A percentile compares a stretch with the other conserved stretches of the same genome.
Evolutionary conservation across 2,329 filamentous ascomycete species (phyloP).

Genomic region (Coniella vitis): DNA sequence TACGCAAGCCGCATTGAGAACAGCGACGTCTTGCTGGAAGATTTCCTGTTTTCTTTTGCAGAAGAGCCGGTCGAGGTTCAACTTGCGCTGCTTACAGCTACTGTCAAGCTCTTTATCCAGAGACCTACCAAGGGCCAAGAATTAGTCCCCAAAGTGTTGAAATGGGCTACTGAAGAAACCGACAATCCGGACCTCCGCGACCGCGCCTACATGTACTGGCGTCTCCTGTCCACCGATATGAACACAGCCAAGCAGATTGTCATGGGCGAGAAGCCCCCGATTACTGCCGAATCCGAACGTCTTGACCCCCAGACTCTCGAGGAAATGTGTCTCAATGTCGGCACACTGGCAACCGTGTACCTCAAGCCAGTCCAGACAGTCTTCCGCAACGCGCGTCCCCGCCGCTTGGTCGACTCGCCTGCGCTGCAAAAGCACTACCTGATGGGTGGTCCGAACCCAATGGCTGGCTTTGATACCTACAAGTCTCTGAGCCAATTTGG

Average conservation of each 20-base stretch:
- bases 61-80: conserved; percentile 96
- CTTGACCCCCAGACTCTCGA: conserved; percentile 86
- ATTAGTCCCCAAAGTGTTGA: conserved; percentile 87
- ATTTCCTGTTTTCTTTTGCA: conserved; percentile 88
- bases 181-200: conserved; percentile 96
- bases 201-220: conserved; percentile 99
- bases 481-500: conserved; percentile 56
- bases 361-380: conserved; percentile 96
- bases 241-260: conserved; percentile 79
- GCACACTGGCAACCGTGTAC: conserved; percentile 93
- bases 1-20: conserved; percentile 98
- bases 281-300: conserved; percentile 92
- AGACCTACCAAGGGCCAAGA: conserved; percentile 90
- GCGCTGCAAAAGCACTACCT: conserved; percentile 71
- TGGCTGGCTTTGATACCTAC: conserved; percentile 40
- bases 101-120: conserved; percentile 96
- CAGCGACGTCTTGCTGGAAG: conserved; percentile 85
- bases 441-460: conserved; percentile 41
- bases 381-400: conserved; percentile 79
- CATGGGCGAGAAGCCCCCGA: conserved; percentile 95
- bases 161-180: conserved; percentile 99
- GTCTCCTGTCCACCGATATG: conserved; percentile 86
- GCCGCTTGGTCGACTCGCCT: conserved; percentile 73
- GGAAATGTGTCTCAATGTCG: conserved; percentile 95
- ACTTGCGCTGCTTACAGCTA: conserved; percentile 86